These are phyloP conservation scores for Vitis hybrid DNA, from an alignment of 177 flowering plant species.

Conservation along the genomic window DNA sequence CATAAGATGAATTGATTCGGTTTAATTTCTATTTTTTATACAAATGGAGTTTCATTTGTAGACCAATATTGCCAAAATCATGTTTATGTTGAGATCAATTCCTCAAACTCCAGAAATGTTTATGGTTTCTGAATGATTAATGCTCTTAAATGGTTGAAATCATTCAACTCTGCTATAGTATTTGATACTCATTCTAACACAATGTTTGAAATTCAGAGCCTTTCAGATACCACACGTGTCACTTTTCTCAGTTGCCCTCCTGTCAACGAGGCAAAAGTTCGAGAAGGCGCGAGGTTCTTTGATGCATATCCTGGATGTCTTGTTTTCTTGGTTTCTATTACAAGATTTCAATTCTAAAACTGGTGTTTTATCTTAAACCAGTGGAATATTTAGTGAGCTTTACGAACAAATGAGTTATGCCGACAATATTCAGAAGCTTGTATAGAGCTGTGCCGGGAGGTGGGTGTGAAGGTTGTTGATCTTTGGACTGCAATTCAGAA, in stretches of 20 bases:
- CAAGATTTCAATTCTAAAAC: slow-evolving; percentile 3
- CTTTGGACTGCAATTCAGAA: slow-evolving; percentile 75
- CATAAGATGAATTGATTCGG: too few relatives aligned
- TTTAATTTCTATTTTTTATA: too few relatives aligned
- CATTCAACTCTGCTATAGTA: neutral
- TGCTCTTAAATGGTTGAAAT: too few relatives aligned
- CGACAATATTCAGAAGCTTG: slow-evolving; percentile 81
- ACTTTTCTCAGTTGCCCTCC: slow-evolving; percentile 78
- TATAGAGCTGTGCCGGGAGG: slow-evolving; percentile 62
- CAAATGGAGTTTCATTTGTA: too few relatives aligned
- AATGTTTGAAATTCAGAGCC: slow-evolving; percentile 38
- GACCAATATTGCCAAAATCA: too few relatives aligned
- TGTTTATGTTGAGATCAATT: too few relatives aligned
- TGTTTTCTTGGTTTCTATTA: neutral
- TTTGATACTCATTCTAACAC: slow-evolving; percentile 11
- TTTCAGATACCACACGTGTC: slow-evolving; percentile 66
- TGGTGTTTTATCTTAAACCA: slow-evolving; percentile 20
- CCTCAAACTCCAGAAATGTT: too few relatives aligned
- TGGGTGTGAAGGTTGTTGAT: slow-evolving; percentile 68
- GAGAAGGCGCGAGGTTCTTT: slow-evolving; percentile 44
- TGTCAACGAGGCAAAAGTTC: slow-evolving; percentile 57
- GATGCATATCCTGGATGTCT: neutral
- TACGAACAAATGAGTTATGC: slow-evolving; percentile 71
- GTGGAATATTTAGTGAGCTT: slow-evolving; percentile 43
- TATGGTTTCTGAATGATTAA: too few relatives aligned